Evolutionary conservation across 345 rosid species (phyloP).

Genomic region (Diplotaxis tenuifolia): DNA sequence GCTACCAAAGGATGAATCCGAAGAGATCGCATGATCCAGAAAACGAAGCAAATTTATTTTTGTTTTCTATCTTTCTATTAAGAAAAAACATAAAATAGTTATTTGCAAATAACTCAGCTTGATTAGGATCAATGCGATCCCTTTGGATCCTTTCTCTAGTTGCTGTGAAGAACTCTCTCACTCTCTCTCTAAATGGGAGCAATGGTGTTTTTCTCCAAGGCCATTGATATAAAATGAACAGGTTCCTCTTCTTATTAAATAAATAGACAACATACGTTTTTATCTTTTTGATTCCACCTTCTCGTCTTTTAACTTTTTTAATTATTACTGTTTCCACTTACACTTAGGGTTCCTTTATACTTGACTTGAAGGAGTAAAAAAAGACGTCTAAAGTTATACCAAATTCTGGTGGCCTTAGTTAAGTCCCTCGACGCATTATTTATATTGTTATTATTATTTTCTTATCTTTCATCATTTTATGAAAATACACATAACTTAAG

Average conservation of each 20-base stretch:
- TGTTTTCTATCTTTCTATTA: background rate
- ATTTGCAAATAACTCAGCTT: background rate
- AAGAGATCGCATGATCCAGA: conserved; percentile 92
- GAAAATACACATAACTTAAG: background rate
- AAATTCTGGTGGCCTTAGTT: background rate
- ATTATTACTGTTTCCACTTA: conserved; percentile 22
- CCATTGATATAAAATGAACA: conserved; percentile 44
- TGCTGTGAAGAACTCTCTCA: conserved; percentile 32
- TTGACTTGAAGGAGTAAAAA: conserved; percentile 32
- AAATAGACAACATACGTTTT: conserved; percentile 6
- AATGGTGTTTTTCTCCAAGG: conserved; percentile 41
- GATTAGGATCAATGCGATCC: conserved; percentile 99
- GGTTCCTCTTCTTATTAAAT: conserved; percentile 40
- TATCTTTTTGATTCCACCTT: conserved; percentile 19
- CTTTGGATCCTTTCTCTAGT: conserved; percentile 96
- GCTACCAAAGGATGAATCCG: conserved; percentile 85
- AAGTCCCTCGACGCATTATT: no score
- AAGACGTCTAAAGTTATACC: background rate
- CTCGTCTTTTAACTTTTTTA: background rate
- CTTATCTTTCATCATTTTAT: background rate
- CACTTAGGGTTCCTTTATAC: conserved; percentile 6
- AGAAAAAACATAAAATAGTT: background rate
- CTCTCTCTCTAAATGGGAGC: conserved; percentile 31
- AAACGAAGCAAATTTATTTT: conserved; percentile 7
- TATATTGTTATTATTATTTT: background rate